A percentile compares a stretch with the other conserved stretches of the same genome.
These are phyloP conservation scores for Ascochyta fabae DNA, from an alignment of 2,329 filamentous ascomycete genomes.

Conservation along the genomic window DNA sequence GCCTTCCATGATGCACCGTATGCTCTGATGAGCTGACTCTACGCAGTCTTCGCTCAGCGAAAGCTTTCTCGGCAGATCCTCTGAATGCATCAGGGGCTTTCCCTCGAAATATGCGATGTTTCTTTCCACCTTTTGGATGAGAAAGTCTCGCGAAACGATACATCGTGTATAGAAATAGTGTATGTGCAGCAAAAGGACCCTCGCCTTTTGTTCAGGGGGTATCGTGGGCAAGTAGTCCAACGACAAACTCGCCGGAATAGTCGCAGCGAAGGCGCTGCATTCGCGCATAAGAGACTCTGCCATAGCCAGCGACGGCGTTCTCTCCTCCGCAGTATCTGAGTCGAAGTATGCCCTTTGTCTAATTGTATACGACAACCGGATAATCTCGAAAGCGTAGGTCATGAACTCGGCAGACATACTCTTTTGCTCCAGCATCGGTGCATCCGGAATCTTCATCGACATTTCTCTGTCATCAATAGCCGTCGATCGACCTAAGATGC, in stretches of 20 bases:
- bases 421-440: conserved; percentile 25
- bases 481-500: conserved; percentile 34
- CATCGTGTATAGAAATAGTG: conserved; percentile 35
- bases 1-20: conserved; percentile 29
- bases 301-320: conserved; percentile 25
- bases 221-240: conserved; percentile 17
- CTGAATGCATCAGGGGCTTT: conserved; percentile 9
- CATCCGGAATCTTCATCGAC: conserved; percentile 29
- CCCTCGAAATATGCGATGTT: conserved; percentile 25
- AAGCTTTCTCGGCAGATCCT: conserved; percentile 23
- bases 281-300: conserved; percentile 30
- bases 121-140: conserved; percentile 34
- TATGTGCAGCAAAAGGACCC: conserved; percentile 28
- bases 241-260: conserved; percentile 20
- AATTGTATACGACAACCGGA: conserved; percentile 28
- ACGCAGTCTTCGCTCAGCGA: conserved; percentile 36
- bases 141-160: conserved; percentile 32
- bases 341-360: conserved; percentile 35
- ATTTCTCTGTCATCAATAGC: conserved; percentile 36
- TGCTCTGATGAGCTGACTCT: conserved; percentile 31
- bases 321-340: conserved; percentile 25
- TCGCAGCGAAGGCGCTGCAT: conserved; percentile 26
- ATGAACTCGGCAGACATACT: conserved; percentile 26
- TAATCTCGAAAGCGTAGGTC: conserved; percentile 17
- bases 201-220: conserved; percentile 19